Evolutionary conservation across 2,329 filamentous ascomycete species (phyloP).

Genomic region (Ascocoryne sarcoides): DNA sequence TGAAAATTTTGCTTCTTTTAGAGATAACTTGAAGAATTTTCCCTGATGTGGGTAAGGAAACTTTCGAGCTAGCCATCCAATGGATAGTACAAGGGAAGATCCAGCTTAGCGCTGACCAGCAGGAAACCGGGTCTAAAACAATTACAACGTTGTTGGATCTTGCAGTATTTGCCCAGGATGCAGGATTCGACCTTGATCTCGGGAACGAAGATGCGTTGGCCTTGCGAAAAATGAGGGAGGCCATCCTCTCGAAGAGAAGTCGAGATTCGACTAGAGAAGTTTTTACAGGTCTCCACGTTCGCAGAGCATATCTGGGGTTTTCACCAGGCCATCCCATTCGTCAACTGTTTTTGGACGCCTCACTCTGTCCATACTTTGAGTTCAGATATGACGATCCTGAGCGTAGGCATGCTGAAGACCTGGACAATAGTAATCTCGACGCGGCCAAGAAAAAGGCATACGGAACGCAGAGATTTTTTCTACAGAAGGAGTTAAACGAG

Average conservation of each 20-base stretch:
- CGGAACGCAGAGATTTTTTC: no score
- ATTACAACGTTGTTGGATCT: background rate
- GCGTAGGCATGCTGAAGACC: no score
- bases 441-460: no score
- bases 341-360: constrained; percentile 6
- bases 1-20: background rate
- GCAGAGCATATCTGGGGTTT: background rate
- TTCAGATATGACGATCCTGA: no score
- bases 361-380: background rate
- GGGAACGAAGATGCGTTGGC: no score
- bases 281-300: background rate
- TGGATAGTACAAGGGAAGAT: background rate
- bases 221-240: background rate
- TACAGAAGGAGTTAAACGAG: no score
- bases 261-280: no score
- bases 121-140: background rate
- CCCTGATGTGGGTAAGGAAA: background rate
- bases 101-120: background rate
- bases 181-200: background rate
- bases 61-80: constrained; percentile 7
- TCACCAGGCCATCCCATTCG: constrained; percentile 2
- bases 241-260: no score
- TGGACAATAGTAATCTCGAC: no score
- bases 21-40: background rate
- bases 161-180: background rate